Conservation (phyloP, 306 rosid genomes). For the Dryas drummondii region DNA sequence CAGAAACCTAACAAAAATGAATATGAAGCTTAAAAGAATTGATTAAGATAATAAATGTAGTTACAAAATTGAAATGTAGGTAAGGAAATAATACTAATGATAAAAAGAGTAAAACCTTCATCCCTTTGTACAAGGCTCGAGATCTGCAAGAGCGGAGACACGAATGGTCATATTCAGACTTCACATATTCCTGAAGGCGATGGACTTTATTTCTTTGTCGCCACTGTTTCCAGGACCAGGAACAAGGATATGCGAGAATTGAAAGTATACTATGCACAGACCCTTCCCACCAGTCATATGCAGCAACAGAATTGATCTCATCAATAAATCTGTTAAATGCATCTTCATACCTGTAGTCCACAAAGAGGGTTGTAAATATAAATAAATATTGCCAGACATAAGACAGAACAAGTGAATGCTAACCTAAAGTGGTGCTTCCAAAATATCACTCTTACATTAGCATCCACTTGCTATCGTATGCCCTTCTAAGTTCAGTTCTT, state of each 20-base stretch:
- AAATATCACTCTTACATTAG: slow-evolving; percentile 21
- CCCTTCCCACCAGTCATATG: slow-evolving; percentile 99
- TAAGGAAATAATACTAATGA: not conserved
- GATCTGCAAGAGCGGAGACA: slow-evolving; percentile 96
- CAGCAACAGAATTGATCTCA: slow-evolving; percentile 89
- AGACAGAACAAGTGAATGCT: not conserved
- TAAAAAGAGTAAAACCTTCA: slow-evolving; percentile 59
- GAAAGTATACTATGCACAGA: slow-evolving; percentile 95
- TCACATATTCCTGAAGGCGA: slow-evolving; percentile 93
- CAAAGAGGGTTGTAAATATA: slow-evolving; percentile 17
- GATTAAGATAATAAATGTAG: not conserved
- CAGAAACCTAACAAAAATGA: slow-evolving; percentile 4
- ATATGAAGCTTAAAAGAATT: not conserved
- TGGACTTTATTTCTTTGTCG: slow-evolving; percentile 77
- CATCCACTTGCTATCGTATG: slow-evolving; percentile 12
- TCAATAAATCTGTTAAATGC: slow-evolving; percentile 96
- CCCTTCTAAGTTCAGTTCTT: slow-evolving; percentile 21
- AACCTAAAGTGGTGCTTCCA: slow-evolving; percentile 5
- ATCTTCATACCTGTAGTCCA: slow-evolving; percentile 82
- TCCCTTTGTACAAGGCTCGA: slow-evolving; percentile 96
- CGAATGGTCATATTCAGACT: slow-evolving; percentile 94
- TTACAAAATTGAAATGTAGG: slow-evolving; percentile 19
- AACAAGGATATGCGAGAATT: slow-evolving; percentile 92
- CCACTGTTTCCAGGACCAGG: slow-evolving; percentile 99
- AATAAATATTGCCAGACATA: slow-evolving; percentile 17